A percentile compares a stretch with the other conserved stretches of the same genome.
These are phyloP conservation scores for Cadophora gregata DNA, from an alignment of 2,329 filamentous ascomycete species.

Conservation along the genomic window DNA sequence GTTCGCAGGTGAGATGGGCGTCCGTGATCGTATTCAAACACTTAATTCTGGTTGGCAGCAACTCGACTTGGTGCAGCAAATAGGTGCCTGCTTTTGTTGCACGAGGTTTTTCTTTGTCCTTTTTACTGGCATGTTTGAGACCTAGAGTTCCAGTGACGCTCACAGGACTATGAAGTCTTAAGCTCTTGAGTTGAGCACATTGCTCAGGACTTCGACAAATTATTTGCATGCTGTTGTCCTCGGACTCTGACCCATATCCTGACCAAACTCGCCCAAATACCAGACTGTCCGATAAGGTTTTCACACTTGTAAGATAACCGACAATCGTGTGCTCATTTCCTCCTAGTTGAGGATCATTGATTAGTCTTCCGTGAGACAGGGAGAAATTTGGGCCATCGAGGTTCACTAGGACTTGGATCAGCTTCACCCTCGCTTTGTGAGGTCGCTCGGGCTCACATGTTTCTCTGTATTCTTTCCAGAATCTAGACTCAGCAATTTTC, in stretches of 20 bases:
- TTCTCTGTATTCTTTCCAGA: slow-evolving; percentile 40
- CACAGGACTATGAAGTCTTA: slow-evolving; percentile 60
- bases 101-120: slow-evolving; percentile 5
- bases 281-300: slow-evolving; percentile 71
- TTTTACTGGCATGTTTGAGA: slow-evolving; percentile 35
- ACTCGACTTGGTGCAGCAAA: slow-evolving; percentile 52
- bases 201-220: slow-evolving; percentile 32
- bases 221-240: slow-evolving; percentile 49
- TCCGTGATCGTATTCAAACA: slow-evolving; percentile 78
- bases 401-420: not conserved
- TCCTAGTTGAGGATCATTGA: not conserved
- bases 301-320: slow-evolving; percentile 75
- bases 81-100: slow-evolving; percentile 16
- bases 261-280: slow-evolving; percentile 65
- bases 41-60: slow-evolving; percentile 66
- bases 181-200: slow-evolving; percentile 52
- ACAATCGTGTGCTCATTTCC: slow-evolving; percentile 54
- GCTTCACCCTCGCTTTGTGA: slow-evolving; percentile 44
- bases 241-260: slow-evolving; percentile 40
- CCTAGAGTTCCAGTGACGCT: slow-evolving; percentile 49
- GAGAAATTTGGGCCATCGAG: not conserved
- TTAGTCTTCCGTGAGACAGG: not conserved
- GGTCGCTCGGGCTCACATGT: slow-evolving; percentile 32
- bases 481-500: slow-evolving; percentile 12
- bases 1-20: slow-evolving; percentile 74